Base-by-base conservation (phyloP, 768 basidiomycete genomes). In the Pleurotus tuber-regium region DNA sequence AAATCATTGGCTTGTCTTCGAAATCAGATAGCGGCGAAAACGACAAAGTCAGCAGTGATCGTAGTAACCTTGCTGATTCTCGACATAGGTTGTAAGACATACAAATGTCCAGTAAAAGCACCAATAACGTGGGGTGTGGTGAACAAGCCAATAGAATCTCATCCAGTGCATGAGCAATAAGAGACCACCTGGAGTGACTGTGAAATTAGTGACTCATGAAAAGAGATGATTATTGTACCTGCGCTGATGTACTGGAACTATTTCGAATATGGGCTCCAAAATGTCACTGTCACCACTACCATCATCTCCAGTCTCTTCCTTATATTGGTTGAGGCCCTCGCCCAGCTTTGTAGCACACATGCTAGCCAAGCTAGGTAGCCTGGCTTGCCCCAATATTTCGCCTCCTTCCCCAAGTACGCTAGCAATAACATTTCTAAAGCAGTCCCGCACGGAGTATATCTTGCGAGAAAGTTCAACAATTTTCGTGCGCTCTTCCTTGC, bases 371-470 rank as follows among this genome's bases (percentile, higher is more conserved):
- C 70, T 65, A 19, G 68, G 66, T n/a, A n/a, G n/a, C n/a, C n/a
- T n/a, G 11, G 73, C 59, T 26, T 59, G 52, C 31, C 14, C 9
- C 4, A 3, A 8, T 35, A 29, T 48, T 16, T 3, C 3, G 43
- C 36, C 8, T n/a, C 30, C 41, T 24, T 21, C 33, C 16, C 42
- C 4, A 14, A 46, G 4, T 25, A 39, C 25, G 70, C 69, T 25
- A 71, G 74, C 57, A 2, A 77, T 66, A 38, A 84, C 61, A 50
- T 81, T 79, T 43, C 68, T 71, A 64, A 82, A 86, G 46, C 75
- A 74, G 54, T 79, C 78, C n/a, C 78, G 69, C 12, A 85, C 71
- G 11, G 77, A 77, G 59, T 80, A 71, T 7, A 83, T 71, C 25
- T 66, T 72, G 30, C 70, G 70, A 7, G 80, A 73, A 25, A 81